Conservation (phyloP, 768 basidiomycete species). For the Lentinula detonsa region DNA sequence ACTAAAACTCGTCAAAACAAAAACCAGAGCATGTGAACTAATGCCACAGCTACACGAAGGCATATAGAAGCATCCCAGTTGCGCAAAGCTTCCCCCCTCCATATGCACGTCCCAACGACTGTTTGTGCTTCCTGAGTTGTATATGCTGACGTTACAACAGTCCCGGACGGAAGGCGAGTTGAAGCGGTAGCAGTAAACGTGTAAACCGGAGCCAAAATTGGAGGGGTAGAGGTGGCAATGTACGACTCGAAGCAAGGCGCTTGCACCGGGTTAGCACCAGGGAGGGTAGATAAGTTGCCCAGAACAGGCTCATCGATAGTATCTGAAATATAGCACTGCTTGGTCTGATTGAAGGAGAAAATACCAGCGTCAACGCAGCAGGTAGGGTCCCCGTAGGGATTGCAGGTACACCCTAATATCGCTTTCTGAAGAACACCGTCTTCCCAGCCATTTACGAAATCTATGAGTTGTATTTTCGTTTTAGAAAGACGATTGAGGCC, state of each 20-base stretch:
- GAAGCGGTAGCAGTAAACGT: neutral
- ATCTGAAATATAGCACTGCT: conserved; percentile 15
- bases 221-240: conserved; percentile 2
- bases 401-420: conserved; percentile 23
- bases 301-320: conserved; percentile 16
- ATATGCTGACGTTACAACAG: neutral
- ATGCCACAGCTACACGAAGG: neutral
- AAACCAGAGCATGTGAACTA: neutral
- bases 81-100: neutral
- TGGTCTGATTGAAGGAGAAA: conserved; percentile 15
- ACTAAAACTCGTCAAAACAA: neutral
- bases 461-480: neutral
- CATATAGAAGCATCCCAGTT: neutral
- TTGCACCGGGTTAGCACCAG: conserved; percentile 12
- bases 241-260: conserved; percentile 10
- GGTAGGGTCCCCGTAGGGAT: conserved; percentile 18
- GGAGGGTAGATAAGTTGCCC: conserved; percentile 8
- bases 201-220: conserved; percentile 5
- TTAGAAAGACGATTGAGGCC: too few relatives aligned
- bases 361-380: conserved; percentile 17
- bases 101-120: conserved; percentile 2
- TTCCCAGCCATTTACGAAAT: conserved; percentile 38
- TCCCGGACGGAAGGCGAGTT: neutral
- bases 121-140: neutral
- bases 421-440: conserved; percentile 29